Conservation (phyloP, 164 flowering plant genomes). For the Houttuynia cordata region DNA sequence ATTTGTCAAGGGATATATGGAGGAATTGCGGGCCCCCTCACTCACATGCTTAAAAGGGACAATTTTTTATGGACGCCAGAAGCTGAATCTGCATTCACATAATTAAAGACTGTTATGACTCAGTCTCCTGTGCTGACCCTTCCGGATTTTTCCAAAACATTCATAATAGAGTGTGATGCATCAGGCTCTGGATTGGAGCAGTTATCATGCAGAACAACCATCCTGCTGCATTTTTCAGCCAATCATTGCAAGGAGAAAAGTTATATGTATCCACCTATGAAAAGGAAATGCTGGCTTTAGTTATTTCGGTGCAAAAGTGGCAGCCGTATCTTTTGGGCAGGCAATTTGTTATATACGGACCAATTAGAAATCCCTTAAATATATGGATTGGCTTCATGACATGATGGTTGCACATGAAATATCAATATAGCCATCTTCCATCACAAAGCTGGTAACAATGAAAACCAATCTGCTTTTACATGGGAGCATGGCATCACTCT, state of each 20-base stretch:
- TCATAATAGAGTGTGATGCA: not conserved
- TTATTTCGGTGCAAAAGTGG: not conserved
- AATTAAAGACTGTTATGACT: not conserved
- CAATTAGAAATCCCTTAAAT: too few relatives aligned
- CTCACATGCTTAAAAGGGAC: not conserved
- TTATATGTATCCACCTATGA: constrained; percentile 2
- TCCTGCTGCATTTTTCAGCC: not conserved
- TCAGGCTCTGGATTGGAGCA: not conserved
- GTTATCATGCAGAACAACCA: not conserved
- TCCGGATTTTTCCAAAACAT: not conserved
- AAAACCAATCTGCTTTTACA: too few relatives aligned
- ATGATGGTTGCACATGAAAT: too few relatives aligned
- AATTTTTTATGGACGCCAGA: not conserved
- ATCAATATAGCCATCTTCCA: too few relatives aligned
- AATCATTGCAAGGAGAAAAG: not conserved
- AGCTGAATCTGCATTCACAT: not conserved
- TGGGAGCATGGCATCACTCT: too few relatives aligned
- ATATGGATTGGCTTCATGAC: too few relatives aligned
- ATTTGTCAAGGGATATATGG: not conserved
- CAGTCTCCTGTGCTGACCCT: not conserved
- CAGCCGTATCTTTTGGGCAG: too few relatives aligned
- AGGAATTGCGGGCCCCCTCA: not conserved
- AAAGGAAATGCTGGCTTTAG: constrained; percentile 4
- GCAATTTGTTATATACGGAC: too few relatives aligned
- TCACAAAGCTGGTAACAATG: too few relatives aligned